Evolutionary conservation across 305 asterid species (phyloP).

Genomic region (Lippia alba): DNA sequence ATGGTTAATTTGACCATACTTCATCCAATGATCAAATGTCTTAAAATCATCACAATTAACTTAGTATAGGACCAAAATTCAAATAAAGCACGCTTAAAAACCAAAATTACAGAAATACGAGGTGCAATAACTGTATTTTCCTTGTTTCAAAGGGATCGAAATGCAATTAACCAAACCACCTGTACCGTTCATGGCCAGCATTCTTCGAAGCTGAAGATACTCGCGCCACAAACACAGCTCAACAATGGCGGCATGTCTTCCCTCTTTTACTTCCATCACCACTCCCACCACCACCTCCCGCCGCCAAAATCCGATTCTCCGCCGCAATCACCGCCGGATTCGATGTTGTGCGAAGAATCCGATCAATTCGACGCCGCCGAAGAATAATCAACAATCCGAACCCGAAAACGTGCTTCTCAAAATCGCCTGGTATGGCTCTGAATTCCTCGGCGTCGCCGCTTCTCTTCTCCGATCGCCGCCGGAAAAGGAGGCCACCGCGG

Average conservation of each 20-base stretch:
- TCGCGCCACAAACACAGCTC: conserved; percentile 11
- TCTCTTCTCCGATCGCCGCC: conserved; percentile 70
- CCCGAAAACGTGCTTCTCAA: conserved; percentile 73
- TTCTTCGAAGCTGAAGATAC: conserved; percentile 33
- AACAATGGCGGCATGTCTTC: conserved; percentile 52
- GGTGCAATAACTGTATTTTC: background rate
- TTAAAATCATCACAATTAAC: background rate
- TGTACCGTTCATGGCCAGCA: conserved; percentile 31
- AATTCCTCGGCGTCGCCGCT: conserved; percentile 84
- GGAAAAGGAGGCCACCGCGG: conserved; percentile 37
- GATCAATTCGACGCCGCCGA: conserved; percentile 35
- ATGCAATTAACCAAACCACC: background rate
- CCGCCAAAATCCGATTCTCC: conserved; percentile 32
- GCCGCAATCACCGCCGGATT: conserved; percentile 27
- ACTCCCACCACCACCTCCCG: conserved; percentile 31
- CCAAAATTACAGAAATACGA: background rate
- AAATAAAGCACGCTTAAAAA: background rate
- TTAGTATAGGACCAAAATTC: background rate
- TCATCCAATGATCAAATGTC: too few species aligned
- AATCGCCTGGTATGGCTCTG: conserved; percentile 91
- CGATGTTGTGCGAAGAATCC: conserved; percentile 52
- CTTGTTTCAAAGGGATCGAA: too few species aligned
- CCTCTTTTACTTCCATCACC: conserved; percentile 41
- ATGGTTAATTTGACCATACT: background rate
- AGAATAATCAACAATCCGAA: conserved; percentile 38